Conservation (phyloP, 2,329 filamentous ascomycete genomes). For the Diplodia corticola region DNA sequence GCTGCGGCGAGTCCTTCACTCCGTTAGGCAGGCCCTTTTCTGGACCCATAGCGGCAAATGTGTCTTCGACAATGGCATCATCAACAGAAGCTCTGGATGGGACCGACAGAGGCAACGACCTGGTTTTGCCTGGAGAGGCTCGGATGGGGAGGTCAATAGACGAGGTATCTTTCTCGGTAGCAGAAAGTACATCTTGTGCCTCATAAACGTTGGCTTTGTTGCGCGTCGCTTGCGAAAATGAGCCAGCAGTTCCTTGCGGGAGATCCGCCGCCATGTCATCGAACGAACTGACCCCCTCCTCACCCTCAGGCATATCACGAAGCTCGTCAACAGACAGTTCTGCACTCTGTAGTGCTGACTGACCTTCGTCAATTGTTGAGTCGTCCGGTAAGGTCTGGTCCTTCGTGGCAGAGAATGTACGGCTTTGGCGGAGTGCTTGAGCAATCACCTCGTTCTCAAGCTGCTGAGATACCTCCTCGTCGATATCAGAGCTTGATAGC, state of each 20-base stretch:
- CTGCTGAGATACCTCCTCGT: constrained; percentile 5
- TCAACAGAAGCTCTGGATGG: neutral
- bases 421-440: constrained; percentile 7
- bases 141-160: neutral
- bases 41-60: neutral
- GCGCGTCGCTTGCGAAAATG: neutral
- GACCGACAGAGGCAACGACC: neutral
- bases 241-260: constrained; percentile 14
- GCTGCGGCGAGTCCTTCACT: neutral
- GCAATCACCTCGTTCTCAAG: constrained; percentile 20
- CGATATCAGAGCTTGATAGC: neutral
- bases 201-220: neutral
- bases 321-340: neutral
- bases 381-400: neutral
- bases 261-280: constrained; percentile 3
- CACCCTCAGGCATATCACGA: neutral
- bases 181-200: neutral
- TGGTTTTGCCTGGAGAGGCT: neutral
- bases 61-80: constrained; percentile 5
- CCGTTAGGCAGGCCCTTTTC: neutral
- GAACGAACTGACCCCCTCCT: constrained; percentile 4
- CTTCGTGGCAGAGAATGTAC: neutral
- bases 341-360: neutral
- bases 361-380: neutral
- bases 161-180: constrained; percentile 4